Conservation (phyloP, 2,329 filamentous ascomycete genomes). For the Trichoderma atroviride region DNA sequence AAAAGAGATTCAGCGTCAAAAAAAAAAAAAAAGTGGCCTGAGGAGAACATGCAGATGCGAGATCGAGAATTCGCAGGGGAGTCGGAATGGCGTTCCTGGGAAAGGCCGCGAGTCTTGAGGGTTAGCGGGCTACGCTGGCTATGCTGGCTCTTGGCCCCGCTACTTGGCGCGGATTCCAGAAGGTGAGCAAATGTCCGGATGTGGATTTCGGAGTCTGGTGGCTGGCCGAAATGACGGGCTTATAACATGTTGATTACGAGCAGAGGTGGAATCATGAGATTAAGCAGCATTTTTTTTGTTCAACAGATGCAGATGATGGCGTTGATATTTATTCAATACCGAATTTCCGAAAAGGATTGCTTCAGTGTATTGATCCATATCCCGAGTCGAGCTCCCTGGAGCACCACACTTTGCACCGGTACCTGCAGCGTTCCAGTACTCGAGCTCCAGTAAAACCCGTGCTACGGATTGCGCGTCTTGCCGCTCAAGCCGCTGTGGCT, state of each 20-base stretch:
- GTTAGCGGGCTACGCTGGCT: slow-evolving; percentile 16
- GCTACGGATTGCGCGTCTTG: not conserved
- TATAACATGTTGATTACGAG: not conserved
- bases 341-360: not conserved
- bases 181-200: not conserved
- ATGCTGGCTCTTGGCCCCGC: not conserved
- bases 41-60: not conserved
- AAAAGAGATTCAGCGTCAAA: not conserved
- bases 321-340: not conserved
- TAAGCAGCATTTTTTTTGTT: not conserved
- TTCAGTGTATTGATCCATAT: not conserved
- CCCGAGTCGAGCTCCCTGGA: not conserved
- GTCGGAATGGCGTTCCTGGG: not conserved
- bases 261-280: not conserved
- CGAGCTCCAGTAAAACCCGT: slow-evolving; percentile 5
- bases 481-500: not conserved
- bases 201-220: slow-evolving; percentile 1
- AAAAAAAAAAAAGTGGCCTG: not conserved
- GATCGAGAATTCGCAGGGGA: not conserved
- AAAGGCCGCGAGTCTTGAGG: not conserved
- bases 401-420: not conserved
- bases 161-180: slow-evolving; percentile 2
- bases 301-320: not conserved
- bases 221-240: slow-evolving; percentile 9
- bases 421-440: not conserved